Base-by-base conservation (phyloP, 305 asterid genomes). In the Fraxinus paxiana region DNA sequence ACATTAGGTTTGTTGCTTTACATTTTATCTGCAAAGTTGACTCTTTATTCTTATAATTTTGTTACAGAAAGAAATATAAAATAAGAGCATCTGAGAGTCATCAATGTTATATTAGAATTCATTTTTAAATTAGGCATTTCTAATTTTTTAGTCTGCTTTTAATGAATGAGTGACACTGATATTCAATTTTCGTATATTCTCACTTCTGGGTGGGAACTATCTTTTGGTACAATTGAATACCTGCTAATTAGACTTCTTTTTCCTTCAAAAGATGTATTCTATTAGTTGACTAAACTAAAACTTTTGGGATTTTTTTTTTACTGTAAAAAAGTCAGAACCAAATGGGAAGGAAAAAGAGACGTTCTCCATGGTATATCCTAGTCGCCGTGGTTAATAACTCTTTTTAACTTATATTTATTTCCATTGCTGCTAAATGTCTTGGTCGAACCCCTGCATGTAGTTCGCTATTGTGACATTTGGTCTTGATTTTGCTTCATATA, bases 1-100 rank as follows among this genome's bases (percentile, higher is more conserved):
- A 93, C 84, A 82, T 87, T 33, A 90, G 93, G 97, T 93, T 74
- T 56, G 83, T 81, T 80, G 15, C 48, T 28, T 71, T 43, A 22
- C 28, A 24, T 43, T 22, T 13, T 51, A 3, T 5, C 80, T 61
- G 73, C 2, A 7, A 41, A 24, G 6, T 20, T 61, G 17, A 65
- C 48, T 37, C 10, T 75, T 37, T 46, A 51, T 61, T 37, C 24
- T 35, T 3, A 38, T 37, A 43, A 8, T 84, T 65, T 46, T 0
- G n/a, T 8, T 61, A 22, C 28, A 22, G 71, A 22, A 8, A 61
- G 71, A 22, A 61, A 22, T 8, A 7, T 61, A 22, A 22, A 61
- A 59, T 6, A 18, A 18, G 31, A 20, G 15, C 31, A 59, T 59
- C 70, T 59, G 28, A 59, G 70, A 6, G 7, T 9, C 22, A 3